Evolutionary conservation across 2,329 filamentous ascomycete genomes (phyloP).

Genomic region (Nemania sp.): DNA sequence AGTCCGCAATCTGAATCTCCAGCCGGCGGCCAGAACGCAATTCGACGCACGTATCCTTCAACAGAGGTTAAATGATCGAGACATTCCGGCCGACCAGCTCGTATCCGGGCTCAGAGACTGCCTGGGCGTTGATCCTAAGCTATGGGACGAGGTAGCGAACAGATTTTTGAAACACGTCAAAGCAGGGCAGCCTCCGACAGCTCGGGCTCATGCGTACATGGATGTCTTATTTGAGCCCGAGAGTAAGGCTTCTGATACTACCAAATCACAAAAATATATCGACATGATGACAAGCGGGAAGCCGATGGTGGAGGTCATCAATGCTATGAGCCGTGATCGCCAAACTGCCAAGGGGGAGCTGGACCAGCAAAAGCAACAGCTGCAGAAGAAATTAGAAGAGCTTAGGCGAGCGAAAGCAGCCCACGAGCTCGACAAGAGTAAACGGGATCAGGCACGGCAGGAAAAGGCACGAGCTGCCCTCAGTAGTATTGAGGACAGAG

Average conservation of each 20-base stretch:
- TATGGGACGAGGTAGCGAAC: constrained; percentile 37
- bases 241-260: constrained; percentile 38
- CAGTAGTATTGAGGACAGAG: constrained; percentile 38
- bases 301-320: constrained; percentile 38
- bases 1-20: constrained; percentile 34
- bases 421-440: constrained; percentile 38
- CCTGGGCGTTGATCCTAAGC: constrained; percentile 29
- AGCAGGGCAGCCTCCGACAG: constrained; percentile 38
- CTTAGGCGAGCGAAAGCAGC: constrained; percentile 52
- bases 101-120: constrained; percentile 32
- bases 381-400: constrained; percentile 48
- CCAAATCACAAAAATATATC: constrained; percentile 44
- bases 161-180: constrained; percentile 40
- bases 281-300: constrained; percentile 41
- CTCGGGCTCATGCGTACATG: constrained; percentile 46
- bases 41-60: constrained; percentile 34
- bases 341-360: constrained; percentile 34
- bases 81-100: constrained; percentile 34
- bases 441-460: constrained; percentile 42
- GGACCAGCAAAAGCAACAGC: constrained; percentile 44
- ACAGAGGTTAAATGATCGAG: constrained; percentile 35
- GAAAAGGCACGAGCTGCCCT: constrained; percentile 46
- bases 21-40: constrained; percentile 32
- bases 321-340: constrained; percentile 40
- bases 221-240: constrained; percentile 47